phyloP scores from a whole-genome alignment of 2,329 filamentous ascomycete genomes.

The Cordyceps pruinosa region DNA sequence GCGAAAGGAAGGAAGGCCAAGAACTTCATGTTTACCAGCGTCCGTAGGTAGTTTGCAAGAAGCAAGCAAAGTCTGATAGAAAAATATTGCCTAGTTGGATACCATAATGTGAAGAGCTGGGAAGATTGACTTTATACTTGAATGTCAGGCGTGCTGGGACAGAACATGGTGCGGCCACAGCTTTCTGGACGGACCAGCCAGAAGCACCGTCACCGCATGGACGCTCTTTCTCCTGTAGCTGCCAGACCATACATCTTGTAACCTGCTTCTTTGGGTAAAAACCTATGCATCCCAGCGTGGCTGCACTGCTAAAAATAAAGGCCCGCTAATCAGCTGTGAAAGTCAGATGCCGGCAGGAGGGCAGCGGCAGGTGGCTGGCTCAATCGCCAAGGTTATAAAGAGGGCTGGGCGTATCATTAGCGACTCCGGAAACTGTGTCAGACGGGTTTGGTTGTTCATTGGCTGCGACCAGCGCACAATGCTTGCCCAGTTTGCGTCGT shows the following conservation, averaged over 20 bases:
- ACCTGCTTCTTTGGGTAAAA: constrained; percentile 3
- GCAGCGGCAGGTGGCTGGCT: background rate
- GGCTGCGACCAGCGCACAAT: background rate
- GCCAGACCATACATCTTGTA: background rate
- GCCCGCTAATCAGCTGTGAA: background rate
- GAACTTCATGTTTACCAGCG: background rate
- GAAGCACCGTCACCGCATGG: background rate
- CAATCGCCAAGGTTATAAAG: background rate
- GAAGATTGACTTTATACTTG: background rate
- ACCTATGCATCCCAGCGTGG: background rate
- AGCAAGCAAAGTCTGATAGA: background rate
- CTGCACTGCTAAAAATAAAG: constrained; percentile 1
- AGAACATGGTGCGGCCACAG: background rate
- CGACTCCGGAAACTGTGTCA: background rate
- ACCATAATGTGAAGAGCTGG: background rate
- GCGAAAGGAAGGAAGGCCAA: background rate
- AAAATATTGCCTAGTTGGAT: background rate
- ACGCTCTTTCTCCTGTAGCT: background rate
- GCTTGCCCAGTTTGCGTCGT: background rate
- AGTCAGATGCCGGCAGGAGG: background rate
- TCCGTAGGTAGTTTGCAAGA: background rate
- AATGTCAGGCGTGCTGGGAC: background rate
- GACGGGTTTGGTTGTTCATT: background rate
- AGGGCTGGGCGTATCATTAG: background rate
- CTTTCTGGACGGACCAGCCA: background rate